Base-by-base conservation (phyloP, 1,284 basidiomycete genomes). In the Mycocalia duriaeana region DNA sequence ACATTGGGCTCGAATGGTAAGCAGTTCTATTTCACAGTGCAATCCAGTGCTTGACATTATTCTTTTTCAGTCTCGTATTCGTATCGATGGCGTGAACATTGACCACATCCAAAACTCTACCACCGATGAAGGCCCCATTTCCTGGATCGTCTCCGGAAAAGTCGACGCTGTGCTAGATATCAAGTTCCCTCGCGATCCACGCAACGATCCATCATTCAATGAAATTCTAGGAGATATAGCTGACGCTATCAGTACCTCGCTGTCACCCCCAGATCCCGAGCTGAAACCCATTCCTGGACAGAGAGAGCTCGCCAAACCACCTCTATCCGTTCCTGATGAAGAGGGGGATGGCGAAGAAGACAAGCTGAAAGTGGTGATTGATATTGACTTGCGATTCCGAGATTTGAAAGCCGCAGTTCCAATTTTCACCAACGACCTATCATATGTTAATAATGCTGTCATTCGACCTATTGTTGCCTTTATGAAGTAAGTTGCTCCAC, bases 391-490 rank as follows among this genome's bases (percentile, higher is more conserved):
- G 55, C 74, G 96, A 47, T 97, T 99, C 68, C 80, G 94, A 46
- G 96, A 99, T 67, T 68, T 99, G 65, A 98, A 98, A 68, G 95
- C 95, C 25, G 90, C 85, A 9, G 92, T 99, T 14, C 96, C 95
- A 1, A 77, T 94, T 37, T 96, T 93, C 68, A 85, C 90, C 24
- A 77, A 75, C 39, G 89, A 94, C 57, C 63, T 99, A 48, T 92
- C 89, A 46, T 92, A 97, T 61, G 87, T 89, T 51, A 95, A 95
- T 60, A 92, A 89, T 61, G 96, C 95, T n/a, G 73, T 99, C 25
- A 89, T 97, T 36, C 71, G 96, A 49, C 95, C 96, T 3, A 98
- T 99, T 53, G 96, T 99, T 4, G 94, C 94, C 0, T 99, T 99
- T 63, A 96, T 99, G 82, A 96, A 96, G 90, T 93, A 57, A 53